phyloP scores from a whole-genome alignment of 1,284 basidiomycete species.

The Singerocomus inundabilis region DNA sequence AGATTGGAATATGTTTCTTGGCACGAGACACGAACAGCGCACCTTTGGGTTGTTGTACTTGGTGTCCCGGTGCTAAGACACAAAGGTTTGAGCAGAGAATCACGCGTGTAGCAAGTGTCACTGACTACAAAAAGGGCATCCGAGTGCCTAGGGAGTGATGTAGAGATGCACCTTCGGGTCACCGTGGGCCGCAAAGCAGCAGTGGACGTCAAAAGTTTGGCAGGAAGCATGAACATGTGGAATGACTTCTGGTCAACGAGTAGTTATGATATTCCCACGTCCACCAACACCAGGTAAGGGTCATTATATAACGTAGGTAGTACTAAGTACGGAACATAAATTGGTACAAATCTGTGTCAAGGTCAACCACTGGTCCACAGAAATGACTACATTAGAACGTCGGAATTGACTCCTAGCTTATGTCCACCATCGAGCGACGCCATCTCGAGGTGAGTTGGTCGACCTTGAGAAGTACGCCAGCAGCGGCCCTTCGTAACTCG shows the following conservation, averaged over 20 bases:
- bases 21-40: constrained; percentile 6
- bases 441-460: constrained; percentile 76
- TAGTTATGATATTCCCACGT: constrained; percentile 17
- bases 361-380: background rate
- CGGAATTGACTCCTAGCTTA: constrained; percentile 15
- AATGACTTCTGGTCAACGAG: too few species aligned
- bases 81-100: constrained; percentile 11
- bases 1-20: background rate
- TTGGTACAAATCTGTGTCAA: background rate
- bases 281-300: background rate
- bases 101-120: constrained; percentile 12
- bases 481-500: constrained; percentile 64
- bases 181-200: constrained; percentile 20
- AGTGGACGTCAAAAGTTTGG: constrained; percentile 13
- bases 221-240: constrained; percentile 22
- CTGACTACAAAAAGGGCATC: constrained; percentile 57
- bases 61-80: constrained; percentile 84
- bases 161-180: constrained; percentile 37
- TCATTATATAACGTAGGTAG: too few species aligned
- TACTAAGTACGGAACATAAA: background rate
- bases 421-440: constrained; percentile 66
- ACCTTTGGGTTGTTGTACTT: constrained; percentile 90
- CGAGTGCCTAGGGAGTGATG: constrained; percentile 40
- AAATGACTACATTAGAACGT: background rate
- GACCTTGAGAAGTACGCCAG: constrained; percentile 79